These are phyloP conservation scores for Plectosphaerella cucumerina DNA, from an alignment of 2,329 filamentous ascomycete genomes.

Conservation along the genomic window DNA sequence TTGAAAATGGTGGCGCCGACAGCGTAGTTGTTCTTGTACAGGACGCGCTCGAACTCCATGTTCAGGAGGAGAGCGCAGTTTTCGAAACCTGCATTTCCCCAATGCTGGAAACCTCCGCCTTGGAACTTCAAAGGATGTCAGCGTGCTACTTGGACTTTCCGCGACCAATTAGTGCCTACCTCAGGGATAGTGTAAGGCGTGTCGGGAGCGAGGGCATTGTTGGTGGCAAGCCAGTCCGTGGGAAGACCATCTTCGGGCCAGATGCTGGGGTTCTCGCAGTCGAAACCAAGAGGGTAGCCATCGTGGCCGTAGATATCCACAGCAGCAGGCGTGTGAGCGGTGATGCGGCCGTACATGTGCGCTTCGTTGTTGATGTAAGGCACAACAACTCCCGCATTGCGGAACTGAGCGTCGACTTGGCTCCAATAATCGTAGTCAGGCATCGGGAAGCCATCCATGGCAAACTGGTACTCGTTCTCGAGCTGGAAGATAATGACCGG, in stretches of 20 bases:
- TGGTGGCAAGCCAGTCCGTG: conserved; percentile 44
- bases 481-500: conserved; percentile 76
- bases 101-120: conserved; percentile 69
- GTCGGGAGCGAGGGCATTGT: conserved; percentile 55
- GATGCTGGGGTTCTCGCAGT: conserved; percentile 52
- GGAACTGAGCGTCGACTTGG: conserved; percentile 65
- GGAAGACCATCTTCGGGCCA: conserved; percentile 24
- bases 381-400: conserved; percentile 65
- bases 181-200: conserved; percentile 62
- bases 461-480: conserved; percentile 71
- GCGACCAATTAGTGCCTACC: conserved; percentile 21
- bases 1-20: conserved; percentile 66
- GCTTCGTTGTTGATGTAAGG: conserved; percentile 76
- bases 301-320: conserved; percentile 51
- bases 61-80: conserved; percentile 63
- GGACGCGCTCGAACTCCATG: conserved; percentile 71
- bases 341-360: conserved; percentile 22
- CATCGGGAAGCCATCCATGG: conserved; percentile 45
- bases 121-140: conserved; percentile 48
- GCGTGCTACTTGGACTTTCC: not conserved
- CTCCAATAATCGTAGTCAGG: conserved; percentile 67
- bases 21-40: conserved; percentile 72
- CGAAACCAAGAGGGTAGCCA: conserved; percentile 56
- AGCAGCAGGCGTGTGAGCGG: conserved; percentile 1
- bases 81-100: conserved; percentile 67